Conservation (phyloP, 148 eudicot genomes). For the Rhododendron ferrugineum region DNA sequence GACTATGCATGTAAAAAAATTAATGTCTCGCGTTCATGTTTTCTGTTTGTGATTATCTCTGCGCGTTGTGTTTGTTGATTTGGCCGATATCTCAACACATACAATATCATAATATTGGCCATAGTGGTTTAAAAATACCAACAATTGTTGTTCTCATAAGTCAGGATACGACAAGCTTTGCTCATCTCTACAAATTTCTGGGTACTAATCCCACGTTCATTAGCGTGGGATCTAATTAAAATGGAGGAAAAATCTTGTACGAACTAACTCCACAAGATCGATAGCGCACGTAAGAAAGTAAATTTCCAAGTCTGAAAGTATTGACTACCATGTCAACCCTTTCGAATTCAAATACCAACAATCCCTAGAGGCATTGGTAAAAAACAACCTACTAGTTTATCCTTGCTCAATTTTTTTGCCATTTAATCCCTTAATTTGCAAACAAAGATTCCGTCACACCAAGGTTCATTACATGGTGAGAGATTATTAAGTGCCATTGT, state of each 20-base stretch:
- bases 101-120: not conserved
- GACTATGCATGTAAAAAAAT: too few species aligned
- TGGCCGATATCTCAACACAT: not conserved
- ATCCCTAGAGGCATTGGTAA: not conserved
- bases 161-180: too few species aligned
- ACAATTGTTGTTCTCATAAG: not conserved
- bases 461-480: not conserved
- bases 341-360: not conserved
- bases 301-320: too few species aligned
- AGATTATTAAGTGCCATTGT: not conserved
- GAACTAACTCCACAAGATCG: not conserved
- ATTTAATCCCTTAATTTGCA: not conserved
- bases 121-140: not conserved
- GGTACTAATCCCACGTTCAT: too few species aligned
- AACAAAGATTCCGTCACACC: not conserved
- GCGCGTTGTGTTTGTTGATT: not conserved
- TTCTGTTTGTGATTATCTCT: not conserved
- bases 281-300: not conserved
- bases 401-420: not conserved
- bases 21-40: not conserved
- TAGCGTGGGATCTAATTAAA: not conserved
- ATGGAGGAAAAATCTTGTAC: too few species aligned
- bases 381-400: not conserved
- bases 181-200: too few species aligned
- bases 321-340: not conserved